These are phyloP conservation scores for Ampelocalamus luodianensis DNA, from an alignment of 176 grass and related monocot species.

Conservation along the genomic window DNA sequence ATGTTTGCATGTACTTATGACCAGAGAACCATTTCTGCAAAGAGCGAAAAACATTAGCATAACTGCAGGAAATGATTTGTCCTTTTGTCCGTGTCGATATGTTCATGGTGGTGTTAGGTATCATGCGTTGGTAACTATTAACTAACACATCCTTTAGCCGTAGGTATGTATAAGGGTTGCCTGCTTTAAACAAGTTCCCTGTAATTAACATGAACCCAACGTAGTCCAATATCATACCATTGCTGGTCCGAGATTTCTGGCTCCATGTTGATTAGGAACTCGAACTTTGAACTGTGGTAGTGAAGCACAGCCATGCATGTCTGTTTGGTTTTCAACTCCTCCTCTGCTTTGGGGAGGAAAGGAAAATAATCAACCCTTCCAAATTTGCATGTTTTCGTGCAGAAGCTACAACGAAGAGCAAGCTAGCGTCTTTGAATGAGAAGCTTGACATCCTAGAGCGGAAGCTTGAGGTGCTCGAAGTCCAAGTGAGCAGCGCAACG, in stretches of 20 bases:
- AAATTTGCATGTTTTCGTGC: neutral
- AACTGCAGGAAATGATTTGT: neutral
- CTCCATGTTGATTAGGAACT: neutral
- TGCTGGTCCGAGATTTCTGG: neutral
- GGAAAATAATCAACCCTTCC: neutral
- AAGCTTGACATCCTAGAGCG: constrained; percentile 90
- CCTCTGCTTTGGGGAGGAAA: neutral
- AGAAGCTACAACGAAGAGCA: constrained; percentile 97
- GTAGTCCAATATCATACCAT: neutral
- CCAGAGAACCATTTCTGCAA: neutral
- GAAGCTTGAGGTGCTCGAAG: constrained; percentile 87
- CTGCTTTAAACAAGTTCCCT: neutral
- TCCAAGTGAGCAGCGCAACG: constrained; percentile 94
- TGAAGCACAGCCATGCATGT: neutral
- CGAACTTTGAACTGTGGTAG: neutral
- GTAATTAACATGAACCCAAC: neutral
- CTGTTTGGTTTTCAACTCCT: neutral
- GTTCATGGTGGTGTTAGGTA: neutral
- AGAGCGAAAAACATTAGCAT: neutral
- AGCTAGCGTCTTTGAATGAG: constrained; percentile 80
- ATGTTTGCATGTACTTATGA: neutral
- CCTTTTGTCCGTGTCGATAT: neutral
- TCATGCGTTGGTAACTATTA: neutral
- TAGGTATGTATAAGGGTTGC: neutral
- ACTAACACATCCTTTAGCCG: neutral